Conservation (phyloP, 108 stramenopile genomes). For the Aurantiochytrium sp. region DNA sequence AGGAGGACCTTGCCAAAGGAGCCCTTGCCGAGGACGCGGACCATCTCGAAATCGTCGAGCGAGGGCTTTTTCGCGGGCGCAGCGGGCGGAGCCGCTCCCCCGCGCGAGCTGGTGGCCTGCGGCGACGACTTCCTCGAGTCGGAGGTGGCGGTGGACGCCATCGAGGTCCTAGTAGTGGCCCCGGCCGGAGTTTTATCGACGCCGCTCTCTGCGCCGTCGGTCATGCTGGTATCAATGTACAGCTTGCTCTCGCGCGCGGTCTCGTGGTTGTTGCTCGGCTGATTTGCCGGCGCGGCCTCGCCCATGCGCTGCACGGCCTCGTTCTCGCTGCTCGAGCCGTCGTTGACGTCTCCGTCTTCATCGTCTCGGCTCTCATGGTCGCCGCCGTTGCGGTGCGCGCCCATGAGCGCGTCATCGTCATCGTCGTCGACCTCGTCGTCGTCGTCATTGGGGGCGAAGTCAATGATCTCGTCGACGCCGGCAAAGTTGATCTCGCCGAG, state of each 20-base stretch:
- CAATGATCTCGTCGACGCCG: not conserved
- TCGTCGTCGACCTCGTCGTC: not conserved
- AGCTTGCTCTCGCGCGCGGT: not conserved
- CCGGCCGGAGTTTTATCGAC: too few relatives aligned
- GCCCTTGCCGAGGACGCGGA: constrained; percentile 77
- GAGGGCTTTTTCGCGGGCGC: not conserved
- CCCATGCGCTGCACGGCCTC: too few relatives aligned
- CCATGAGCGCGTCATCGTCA: not conserved
- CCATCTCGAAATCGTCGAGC: constrained; percentile 52
- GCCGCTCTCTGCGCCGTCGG: too few relatives aligned
- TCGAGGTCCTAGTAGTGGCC: too few relatives aligned
- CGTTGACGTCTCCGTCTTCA: not conserved
- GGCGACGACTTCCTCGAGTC: not conserved
- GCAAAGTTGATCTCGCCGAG: not conserved
- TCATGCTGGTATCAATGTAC: too few relatives aligned
- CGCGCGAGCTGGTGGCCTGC: too few relatives aligned
- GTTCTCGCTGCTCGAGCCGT: not conserved
- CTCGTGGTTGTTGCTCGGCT: too few relatives aligned
- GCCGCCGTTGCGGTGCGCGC: not conserved
- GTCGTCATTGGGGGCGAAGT: not conserved
- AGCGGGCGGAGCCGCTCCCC: too few relatives aligned
- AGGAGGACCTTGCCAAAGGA: constrained; percentile 86
- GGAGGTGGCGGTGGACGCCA: too few relatives aligned
- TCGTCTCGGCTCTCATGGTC: not conserved
- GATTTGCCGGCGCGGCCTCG: too few relatives aligned